Conservation (phyloP, 441 rosid species). For the Capsella rubella region DNA sequence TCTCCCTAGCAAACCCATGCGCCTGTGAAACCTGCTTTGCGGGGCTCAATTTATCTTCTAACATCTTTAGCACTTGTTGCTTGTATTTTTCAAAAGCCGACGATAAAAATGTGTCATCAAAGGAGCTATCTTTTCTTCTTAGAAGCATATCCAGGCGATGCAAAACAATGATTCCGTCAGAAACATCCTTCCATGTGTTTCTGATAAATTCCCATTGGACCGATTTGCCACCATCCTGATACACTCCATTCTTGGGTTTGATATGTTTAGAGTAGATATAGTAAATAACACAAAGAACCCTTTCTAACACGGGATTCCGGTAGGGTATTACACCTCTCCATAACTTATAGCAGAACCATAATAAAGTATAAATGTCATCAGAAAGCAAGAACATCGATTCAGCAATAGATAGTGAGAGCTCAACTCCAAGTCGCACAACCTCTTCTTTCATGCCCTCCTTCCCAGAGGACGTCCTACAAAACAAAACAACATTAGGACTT, state of each 20-base stretch:
- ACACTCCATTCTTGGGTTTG: too few relatives aligned
- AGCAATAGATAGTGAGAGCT: background rate
- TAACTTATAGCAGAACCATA: background rate
- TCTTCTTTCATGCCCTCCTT: background rate
- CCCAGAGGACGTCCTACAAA: too few relatives aligned
- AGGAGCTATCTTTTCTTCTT: background rate
- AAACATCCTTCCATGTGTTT: too few relatives aligned
- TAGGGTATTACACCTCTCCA: background rate
- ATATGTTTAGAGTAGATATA: too few relatives aligned
- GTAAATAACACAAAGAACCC: too few relatives aligned
- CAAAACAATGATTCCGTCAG: background rate
- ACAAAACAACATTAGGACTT: too few relatives aligned
- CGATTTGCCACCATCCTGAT: too few relatives aligned
- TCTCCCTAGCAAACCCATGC: background rate
- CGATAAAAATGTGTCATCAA: background rate
- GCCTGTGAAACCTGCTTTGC: background rate
- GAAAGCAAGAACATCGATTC: background rate
- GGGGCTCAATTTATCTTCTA: background rate
- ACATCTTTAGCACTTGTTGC: background rate
- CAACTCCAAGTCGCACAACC: slow-evolving; percentile 5
- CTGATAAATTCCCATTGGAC: too few relatives aligned
- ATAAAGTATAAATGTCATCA: background rate
- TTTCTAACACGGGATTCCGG: too few relatives aligned
- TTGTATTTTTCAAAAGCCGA: background rate
- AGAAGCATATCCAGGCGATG: slow-evolving; percentile 6